phyloP scores from a whole-genome alignment of 2,329 filamentous ascomycete genomes.

The Paracamarosporium sp. region DNA sequence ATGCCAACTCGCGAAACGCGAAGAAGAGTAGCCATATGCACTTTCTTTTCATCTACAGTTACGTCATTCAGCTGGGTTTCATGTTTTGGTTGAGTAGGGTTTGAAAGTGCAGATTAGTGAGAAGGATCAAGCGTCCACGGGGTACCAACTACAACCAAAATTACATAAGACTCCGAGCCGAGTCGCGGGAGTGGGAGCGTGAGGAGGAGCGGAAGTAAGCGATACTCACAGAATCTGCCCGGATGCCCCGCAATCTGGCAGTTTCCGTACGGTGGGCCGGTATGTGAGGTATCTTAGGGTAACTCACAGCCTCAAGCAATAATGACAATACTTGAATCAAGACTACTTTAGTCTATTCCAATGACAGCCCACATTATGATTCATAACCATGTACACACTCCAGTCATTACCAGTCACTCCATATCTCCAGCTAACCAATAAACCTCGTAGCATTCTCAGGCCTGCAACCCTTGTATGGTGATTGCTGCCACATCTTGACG shows the following conservation, averaged over 20 bases:
- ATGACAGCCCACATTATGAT: neutral
- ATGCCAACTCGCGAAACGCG: constrained; percentile 78
- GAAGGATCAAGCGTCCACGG: no score
- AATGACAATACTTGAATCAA: no score
- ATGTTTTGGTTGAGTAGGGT: constrained; percentile 77
- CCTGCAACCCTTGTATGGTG: constrained; percentile 55
- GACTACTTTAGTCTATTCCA: neutral
- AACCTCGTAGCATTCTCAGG: constrained; percentile 8
- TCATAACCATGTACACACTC: neutral
- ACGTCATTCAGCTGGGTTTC: constrained; percentile 90
- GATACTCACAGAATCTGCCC: no score
- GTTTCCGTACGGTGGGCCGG: no score
- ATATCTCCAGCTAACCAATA: neutral
- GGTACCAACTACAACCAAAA: no score
- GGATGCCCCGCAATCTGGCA: no score
- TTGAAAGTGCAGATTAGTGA: constrained; percentile 10
- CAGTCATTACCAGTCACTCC: neutral
- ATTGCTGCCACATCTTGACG: constrained; percentile 64
- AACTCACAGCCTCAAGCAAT: no score
- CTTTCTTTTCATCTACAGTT: constrained; percentile 68
- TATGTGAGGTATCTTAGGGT: no score
- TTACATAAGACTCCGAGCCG: neutral
- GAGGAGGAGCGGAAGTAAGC: no score
- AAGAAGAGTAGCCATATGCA: constrained; percentile 57
- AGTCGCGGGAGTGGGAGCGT: neutral